These are phyloP conservation scores for Herpomyces periplanetae DNA, from an alignment of 2,329 filamentous ascomycete species.

Conservation along the genomic window DNA sequence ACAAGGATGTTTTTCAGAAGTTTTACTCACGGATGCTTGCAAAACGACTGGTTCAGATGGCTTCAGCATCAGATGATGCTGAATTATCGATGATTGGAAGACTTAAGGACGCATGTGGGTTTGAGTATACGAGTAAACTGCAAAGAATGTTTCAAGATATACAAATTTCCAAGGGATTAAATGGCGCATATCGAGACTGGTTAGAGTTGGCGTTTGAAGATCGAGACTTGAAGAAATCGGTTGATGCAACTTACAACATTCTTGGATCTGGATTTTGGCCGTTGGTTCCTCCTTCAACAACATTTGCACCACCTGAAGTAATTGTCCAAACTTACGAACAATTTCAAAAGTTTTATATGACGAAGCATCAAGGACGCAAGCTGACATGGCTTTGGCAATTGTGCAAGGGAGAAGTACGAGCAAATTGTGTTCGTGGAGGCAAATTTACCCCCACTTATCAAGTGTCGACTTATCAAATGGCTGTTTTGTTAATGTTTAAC, in stretches of 20 bases:
- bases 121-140: conserved; percentile 96
- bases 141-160: conserved; percentile 99
- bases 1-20: conserved; percentile 98
- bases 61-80: conserved; percentile 76
- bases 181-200: conserved; percentile 46
- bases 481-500: conserved; percentile 72
- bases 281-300: conserved; percentile 42
- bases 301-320: conserved; percentile 51
- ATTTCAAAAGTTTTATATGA: conserved; percentile 64
- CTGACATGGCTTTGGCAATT: conserved; percentile 93
- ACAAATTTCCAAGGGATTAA: conserved; percentile 91
- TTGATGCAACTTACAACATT: conserved; percentile 67
- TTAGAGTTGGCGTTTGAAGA: conserved; percentile 22
- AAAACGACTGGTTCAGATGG: conserved; percentile 69
- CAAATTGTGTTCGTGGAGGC: conserved; percentile 36
- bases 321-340: conserved; percentile 59
- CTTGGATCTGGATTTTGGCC: conserved; percentile 95
- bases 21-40: conserved; percentile 94
- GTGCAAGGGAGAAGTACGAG: conserved; percentile 83
- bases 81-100: conserved; percentile 99
- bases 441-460: conserved; percentile 90
- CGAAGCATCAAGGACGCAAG: conserved; percentile 86
- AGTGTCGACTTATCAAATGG: conserved; percentile 93
- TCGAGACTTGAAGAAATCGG: conserved; percentile 21
- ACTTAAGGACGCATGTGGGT: conserved; percentile 87